Conservation (phyloP, 192 early-diverging fungal species). For the Lunasporangiospora selenospora region DNA sequence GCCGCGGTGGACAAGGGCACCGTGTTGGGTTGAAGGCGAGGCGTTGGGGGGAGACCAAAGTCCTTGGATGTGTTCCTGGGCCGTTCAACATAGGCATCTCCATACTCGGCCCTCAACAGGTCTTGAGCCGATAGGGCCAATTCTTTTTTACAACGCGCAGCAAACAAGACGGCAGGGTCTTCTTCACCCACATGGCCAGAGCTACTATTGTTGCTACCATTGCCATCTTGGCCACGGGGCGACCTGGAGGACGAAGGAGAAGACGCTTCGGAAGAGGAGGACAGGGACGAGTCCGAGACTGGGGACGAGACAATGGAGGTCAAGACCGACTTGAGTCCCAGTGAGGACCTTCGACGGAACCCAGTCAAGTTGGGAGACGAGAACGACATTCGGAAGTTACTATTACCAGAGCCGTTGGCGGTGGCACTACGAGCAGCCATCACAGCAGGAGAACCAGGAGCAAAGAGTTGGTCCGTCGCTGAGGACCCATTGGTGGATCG, state of each 20-base stretch:
- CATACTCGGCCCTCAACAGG: constrained; percentile 24
- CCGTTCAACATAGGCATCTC: constrained; percentile 12
- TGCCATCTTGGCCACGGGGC: not conserved
- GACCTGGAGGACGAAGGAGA: not conserved
- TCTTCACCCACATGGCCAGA: not conserved
- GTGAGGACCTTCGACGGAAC: constrained; percentile 19
- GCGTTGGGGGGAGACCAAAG: not conserved
- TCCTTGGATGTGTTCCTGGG: not conserved
- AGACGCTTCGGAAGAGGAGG: constrained; percentile 1
- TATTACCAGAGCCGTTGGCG: no score
- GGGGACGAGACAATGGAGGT: constrained; percentile 11
- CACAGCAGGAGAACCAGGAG: no score
- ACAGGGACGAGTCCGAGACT: not conserved
- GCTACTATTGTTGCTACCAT: not conserved
- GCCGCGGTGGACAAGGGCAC: no score
- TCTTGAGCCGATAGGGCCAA: constrained; percentile 21
- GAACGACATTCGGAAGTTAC: constrained; percentile 23
- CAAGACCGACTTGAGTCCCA: constrained; percentile 23
- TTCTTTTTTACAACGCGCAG: no score
- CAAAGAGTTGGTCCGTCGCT: no score
- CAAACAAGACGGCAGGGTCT: no score
- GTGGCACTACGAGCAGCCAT: no score
- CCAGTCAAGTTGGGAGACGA: constrained; percentile 23
- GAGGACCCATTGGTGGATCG: no score
- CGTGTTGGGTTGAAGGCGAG: no score